Evolutionary conservation across 331 rosid species (phyloP), one percentile per base, ranked within the genome.

Genomic region (Quercus tomentella): DNA sequence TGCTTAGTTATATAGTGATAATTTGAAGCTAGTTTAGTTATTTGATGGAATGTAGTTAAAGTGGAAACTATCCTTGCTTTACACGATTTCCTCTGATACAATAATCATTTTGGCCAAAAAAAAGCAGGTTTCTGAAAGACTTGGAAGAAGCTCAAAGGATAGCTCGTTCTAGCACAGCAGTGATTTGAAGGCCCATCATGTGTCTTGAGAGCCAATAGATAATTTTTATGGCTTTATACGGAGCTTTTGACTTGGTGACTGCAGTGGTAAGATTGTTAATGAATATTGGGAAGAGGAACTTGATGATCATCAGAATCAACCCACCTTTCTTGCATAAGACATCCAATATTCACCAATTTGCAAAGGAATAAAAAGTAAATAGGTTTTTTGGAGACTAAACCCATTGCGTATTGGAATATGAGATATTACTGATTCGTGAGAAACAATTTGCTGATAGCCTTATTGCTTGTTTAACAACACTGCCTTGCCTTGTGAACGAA

Each of bases 141-240:
- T 87, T 96, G 89, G 28, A 93, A 90, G 98, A 96, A 88, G 99
- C 98, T 87, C 97, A 91, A 76, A 91, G 89, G 84, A 82, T 83
- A 76, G 86, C 93, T 82, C 97, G 93, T 52, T 84, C 88, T 30
- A 93, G 89, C 82, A 77, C 84, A n/a, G 63, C 87, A 18, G 37
- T 84, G 56, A 65, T 89, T 73, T 96, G 89, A 96, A 80, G 45
- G 75, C 75, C 52, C 33, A 80, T 55, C 81, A 70, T 69, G 79
- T 72, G 49, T 72, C 22, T 74, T 63, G 74, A 83, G 74, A 84
- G 26, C 80, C 79, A 23, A 37, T 37, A 37, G 45, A 37, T 37
- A 37, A 37, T 7, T 37, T 61, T 72, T 51, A 82, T 77, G 75
- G 68, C 82, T 79, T 82, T 35, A 56, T 23, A 33, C 45, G 17